Base-by-base conservation (phyloP, 164 flowering plant species). In the Annona cherimola region DNA sequence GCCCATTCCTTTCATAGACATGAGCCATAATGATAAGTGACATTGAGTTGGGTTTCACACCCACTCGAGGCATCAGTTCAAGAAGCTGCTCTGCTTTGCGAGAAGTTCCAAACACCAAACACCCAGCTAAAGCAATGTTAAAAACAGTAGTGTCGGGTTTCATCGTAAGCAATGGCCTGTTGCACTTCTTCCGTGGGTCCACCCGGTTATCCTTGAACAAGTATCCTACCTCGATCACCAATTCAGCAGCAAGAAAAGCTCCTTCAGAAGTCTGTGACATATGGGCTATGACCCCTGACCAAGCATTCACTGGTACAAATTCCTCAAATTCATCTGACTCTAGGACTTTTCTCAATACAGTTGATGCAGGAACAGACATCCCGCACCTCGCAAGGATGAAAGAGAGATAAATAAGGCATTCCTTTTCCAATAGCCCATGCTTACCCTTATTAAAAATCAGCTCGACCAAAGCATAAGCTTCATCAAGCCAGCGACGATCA, bases 61-160 rank as follows among this genome's bases (percentile, higher is more conserved):
- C 89, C 42, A 93, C 75, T 43, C 90, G 80, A 74, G 98, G 94
- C 86, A 92, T 93, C 89, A 93, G 84, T 69, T 89, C 91, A 62
- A 93, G 90, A 46, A 96, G 89, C 76, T 89, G 85, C 74, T 96
- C 98, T n/a, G 96, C 99, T 80, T 91, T 93, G 80, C 91, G 84
- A 35, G 93, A 85, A 12, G 85, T 85, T 54, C 86, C 89, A 79
- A 78, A 89, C 74, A 90, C 76, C 68, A 95, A 84, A 74, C 96
- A 93, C 41, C 92, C 94, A 46, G 84, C 85, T 78, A 91, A 77
- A 78, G 86, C 93, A 75, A 88, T 77, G 79, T 85, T 92, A 59
- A 88, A 83, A 43, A 86, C 85, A 68, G 76, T 76, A 35, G 90
- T 76, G 67, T 89, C 85, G 63, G 99, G 99, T 78, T 91, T 95